phyloP scores from a whole-genome alignment of 2,329 filamentous ascomycete species.

The Alternaria novae-zelandiae region DNA sequence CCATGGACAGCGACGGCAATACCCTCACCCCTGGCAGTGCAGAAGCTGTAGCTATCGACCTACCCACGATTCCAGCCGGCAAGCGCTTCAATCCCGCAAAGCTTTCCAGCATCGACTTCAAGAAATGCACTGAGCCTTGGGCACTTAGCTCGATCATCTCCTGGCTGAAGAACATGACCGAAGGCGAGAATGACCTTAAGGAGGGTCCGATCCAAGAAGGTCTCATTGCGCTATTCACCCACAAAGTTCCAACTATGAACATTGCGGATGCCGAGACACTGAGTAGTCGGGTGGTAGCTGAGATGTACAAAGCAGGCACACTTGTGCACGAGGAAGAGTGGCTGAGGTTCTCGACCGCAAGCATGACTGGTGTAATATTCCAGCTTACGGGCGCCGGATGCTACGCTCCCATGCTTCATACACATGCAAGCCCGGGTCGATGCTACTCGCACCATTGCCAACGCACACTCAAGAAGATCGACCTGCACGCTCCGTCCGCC shows the following conservation, averaged over 20 bases:
- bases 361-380: slow-evolving; percentile 87
- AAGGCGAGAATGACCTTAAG: slow-evolving; percentile 87
- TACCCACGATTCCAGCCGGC: slow-evolving; percentile 81
- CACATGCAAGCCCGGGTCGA: slow-evolving; percentile 69
- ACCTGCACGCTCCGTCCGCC: slow-evolving; percentile 75
- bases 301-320: slow-evolving; percentile 80
- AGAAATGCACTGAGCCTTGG: slow-evolving; percentile 88
- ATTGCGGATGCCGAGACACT: slow-evolving; percentile 93
- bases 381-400: slow-evolving; percentile 92
- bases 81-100: slow-evolving; percentile 87
- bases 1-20: slow-evolving; percentile 55
- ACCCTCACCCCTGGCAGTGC: slow-evolving; percentile 60
- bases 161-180: slow-evolving; percentile 89
- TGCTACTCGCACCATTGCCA: slow-evolving; percentile 97
- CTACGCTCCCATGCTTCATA: slow-evolving; percentile 84
- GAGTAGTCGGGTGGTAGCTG: slow-evolving; percentile 75
- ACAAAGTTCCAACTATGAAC: slow-evolving; percentile 98
- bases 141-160: slow-evolving; percentile 83
- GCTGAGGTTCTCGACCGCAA: slow-evolving; percentile 86
- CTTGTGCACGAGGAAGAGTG: slow-evolving; percentile 92
- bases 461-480: slow-evolving; percentile 91
- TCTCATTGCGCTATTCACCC: slow-evolving; percentile 85
- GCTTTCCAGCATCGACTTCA: slow-evolving; percentile 79
- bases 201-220: slow-evolving; percentile 86
- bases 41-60: slow-evolving; percentile 71